A percentile compares a stretch with the other conserved stretches of the same genome.
Evolutionary conservation across 371 early-diverging fungal species (phyloP).

Genomic region (Enteropsectra breve): DNA sequence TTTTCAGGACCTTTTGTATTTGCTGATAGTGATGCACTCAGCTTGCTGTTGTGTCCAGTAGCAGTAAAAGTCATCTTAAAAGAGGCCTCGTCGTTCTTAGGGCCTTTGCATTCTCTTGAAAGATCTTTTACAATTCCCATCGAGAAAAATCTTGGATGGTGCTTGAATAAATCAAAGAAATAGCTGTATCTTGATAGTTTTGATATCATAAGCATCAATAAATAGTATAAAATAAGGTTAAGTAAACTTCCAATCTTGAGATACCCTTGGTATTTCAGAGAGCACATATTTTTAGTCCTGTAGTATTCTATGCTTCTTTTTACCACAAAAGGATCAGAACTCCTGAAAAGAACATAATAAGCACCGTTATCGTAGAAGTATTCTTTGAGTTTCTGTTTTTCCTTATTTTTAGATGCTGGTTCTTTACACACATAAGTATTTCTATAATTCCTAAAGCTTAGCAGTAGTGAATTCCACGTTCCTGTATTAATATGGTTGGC

Average conservation of each 20-base stretch:
- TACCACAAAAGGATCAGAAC: conserved; percentile 57
- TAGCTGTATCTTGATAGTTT: conserved; percentile 23
- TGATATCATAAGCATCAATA: conserved; percentile 25
- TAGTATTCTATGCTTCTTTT: conserved; percentile 44
- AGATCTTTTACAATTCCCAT: conserved; percentile 49
- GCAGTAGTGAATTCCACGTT: conserved; percentile 58
- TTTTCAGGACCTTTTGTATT: no score
- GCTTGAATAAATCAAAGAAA: conserved; percentile 25
- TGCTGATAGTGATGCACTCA: no score
- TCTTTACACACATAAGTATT: neutral
- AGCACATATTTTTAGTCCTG: neutral
- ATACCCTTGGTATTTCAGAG: conserved; percentile 34
- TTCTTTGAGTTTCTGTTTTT: conserved; percentile 9
- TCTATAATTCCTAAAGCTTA: conserved; percentile 13
- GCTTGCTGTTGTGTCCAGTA: conserved; percentile 42
- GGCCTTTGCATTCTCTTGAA: conserved; percentile 43
- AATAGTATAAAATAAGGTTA: conserved; percentile 18
- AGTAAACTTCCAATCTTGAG: conserved; percentile 30
- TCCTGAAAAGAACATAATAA: conserved; percentile 51
- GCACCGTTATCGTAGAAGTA: conserved; percentile 32
- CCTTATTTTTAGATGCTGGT: neutral
- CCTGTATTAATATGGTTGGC: conserved; percentile 56
- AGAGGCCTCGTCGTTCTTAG: conserved; percentile 27
- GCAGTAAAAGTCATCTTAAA: conserved; percentile 50
- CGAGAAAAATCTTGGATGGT: conserved; percentile 36